Conservation (phyloP, 2,329 filamentous ascomycete species). For the Monilinia vaccinii-corymbosi region DNA sequence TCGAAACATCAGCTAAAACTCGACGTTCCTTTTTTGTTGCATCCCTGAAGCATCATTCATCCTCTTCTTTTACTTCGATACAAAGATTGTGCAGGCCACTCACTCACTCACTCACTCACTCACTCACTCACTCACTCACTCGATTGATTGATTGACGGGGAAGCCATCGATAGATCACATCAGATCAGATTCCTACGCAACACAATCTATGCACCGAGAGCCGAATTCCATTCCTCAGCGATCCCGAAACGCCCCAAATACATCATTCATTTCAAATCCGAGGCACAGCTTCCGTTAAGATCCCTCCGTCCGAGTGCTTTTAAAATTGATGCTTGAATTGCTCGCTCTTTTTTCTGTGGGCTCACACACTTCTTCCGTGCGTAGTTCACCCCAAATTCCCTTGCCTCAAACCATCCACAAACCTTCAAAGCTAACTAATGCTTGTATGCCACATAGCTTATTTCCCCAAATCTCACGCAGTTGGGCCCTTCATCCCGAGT, state of each 20-base stretch:
- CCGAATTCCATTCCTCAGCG: slow-evolving; percentile 5
- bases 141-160: neutral
- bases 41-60: neutral
- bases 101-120: neutral
- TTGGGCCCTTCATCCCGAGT: neutral
- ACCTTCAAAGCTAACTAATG: slow-evolving; percentile 10
- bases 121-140: neutral
- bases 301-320: neutral
- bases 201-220: slow-evolving; percentile 5
- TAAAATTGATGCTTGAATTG: neutral
- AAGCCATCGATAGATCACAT: neutral
- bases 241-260: slow-evolving; percentile 1
- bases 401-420: neutral
- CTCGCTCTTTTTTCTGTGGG: neutral
- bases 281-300: neutral
- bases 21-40: neutral
- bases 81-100: slow-evolving; percentile 8
- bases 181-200: neutral
- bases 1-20: neutral
- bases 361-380: slow-evolving; percentile 7
- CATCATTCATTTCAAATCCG: neutral
- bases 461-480: slow-evolving; percentile 1
- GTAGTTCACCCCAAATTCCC: slow-evolving; percentile 5
- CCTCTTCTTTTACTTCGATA: neutral
- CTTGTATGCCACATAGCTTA: slow-evolving; percentile 5